Base-by-base conservation (phyloP, 164 flowering plant species). In the Piper betle region DNA sequence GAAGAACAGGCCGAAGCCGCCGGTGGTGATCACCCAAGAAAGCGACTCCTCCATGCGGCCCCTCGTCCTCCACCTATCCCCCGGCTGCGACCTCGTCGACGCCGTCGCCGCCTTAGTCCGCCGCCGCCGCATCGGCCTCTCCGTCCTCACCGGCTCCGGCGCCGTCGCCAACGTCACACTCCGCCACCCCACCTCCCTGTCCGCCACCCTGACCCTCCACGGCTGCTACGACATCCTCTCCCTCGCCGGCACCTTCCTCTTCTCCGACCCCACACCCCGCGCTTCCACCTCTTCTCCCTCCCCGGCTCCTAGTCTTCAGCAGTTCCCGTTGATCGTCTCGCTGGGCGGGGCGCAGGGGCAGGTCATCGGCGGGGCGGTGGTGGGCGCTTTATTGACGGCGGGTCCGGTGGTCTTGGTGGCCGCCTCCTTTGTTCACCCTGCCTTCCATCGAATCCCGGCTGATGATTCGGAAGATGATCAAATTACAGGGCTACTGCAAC, bases 1-100 rank as follows among this genome's bases (percentile, higher is more conserved):
- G 15, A 80, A 75, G 61, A 80, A 80, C 77, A 80, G 75, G 64
- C 81, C 81, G 39, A 80, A 80, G 62, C 75, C 81, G 17, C 85
- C 92, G 0, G 61, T 83, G 15, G 57, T 79, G 33, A 75, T 83
- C 8, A 79, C 83, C 33, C 64, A 74, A 9, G 82, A 79, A 15
- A 5, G 68, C 33, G 81, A 79, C 5, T 63, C 80, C 4, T 60
- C 80, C 59, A 73, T 82, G 82, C 71, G 62, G 37, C 81, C 84
- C 2, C 43, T 58, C 41, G 62, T 77, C 48, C 71, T 81, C 60
- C 77, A 79, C 62, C 59, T 81, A 70, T 52, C 75, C 58, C 63
- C 71, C 8, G 84, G 81, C 0, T 40, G 65, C 20, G 83, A 86
- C 63, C 20, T 82, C 48, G 68, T 86, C 59, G 83, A 82, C 20